Evolutionary conservation across 768 basidiomycete species (phyloP), one percentile per base, ranked within the genome.

Genomic region (Atractiella rhizophila): DNA sequence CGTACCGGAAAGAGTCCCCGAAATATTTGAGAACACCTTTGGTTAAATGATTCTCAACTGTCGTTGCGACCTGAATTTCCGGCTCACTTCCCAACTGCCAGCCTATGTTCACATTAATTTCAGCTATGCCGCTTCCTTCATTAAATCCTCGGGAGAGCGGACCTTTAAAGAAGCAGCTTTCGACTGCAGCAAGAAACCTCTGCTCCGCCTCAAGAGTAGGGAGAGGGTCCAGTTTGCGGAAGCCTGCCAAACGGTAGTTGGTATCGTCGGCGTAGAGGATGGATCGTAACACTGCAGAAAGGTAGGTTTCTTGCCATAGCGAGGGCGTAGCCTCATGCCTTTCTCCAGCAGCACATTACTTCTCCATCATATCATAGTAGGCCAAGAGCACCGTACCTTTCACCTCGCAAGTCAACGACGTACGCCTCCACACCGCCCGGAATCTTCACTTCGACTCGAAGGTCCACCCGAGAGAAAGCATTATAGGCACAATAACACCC

Each of bases 81-180:
- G 91, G 91, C 48, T 96, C 91, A 0, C 85, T 91, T 2, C 88
- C 91, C 7, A 96, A 78, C 55, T 91, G 86, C 91, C 91, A 96
- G 26, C 88, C 85, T 86, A 48, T 9, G 18, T 6, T 19, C 11
- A 2, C 13, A 16, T 10, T 5, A 12, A 23, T n/a, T 24, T 20
- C 31, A 19, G 27, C 29, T 9, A 25, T 4, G 32, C 6, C 15
- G 25, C 2, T 28, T 12, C 5, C 32, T 25, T 7, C 24, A 27
- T n/a, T 13, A 12, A 24, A 28, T 0, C 12, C 1, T 35, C n/a
- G 46, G 3, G 24, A 18, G 2, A 16, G 54, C 59, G 5, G 24
- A 73, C 83, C 85, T 60, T 88, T 85, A 55, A 70, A 60, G 52
- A 96, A 96, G 27, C 88, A 61, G 0, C 70, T 70, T 54, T 94